Percentiles rank a stretch among this genome's conserved stretches.
phyloP scores from a whole-genome alignment of 2,329 filamentous ascomycete species.

The Tothia fuscella region DNA sequence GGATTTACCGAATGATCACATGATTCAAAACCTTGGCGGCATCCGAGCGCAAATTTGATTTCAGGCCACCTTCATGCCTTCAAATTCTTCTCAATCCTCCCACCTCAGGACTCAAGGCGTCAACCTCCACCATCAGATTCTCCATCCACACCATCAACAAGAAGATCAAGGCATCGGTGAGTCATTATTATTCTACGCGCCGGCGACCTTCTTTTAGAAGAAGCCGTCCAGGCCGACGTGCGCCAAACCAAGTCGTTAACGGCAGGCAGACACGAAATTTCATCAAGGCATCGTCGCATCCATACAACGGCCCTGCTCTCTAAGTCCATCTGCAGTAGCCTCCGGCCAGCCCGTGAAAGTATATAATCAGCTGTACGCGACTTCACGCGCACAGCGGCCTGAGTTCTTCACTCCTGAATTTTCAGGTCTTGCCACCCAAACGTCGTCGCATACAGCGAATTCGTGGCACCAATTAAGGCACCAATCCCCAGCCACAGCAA shows the following conservation, averaged over 20 bases:
- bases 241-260: background rate
- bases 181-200: background rate
- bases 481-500: background rate
- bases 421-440: slow-evolving; percentile 2
- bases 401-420: background rate
- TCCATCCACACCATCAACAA: background rate
- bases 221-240: too few species aligned
- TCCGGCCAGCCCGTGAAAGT: slow-evolving; percentile 2
- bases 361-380: slow-evolving; percentile 1
- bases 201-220: too few species aligned
- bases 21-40: too few species aligned
- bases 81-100: background rate
- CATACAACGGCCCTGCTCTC: background rate
- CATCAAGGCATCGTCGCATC: background rate
- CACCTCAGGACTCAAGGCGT: background rate
- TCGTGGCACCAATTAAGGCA: slow-evolving; percentile 4
- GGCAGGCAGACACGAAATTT: background rate
- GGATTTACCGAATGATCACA: too few species aligned
- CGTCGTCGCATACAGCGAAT: background rate
- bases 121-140: background rate
- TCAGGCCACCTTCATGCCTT: too few species aligned
- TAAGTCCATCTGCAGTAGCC: background rate
- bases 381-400: background rate
- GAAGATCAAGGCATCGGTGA: slow-evolving; percentile 3
- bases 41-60: too few species aligned